Base-by-base conservation (phyloP, 2,329 filamentous ascomycete genomes). In the Torrubiella hemipterigena region DNA sequence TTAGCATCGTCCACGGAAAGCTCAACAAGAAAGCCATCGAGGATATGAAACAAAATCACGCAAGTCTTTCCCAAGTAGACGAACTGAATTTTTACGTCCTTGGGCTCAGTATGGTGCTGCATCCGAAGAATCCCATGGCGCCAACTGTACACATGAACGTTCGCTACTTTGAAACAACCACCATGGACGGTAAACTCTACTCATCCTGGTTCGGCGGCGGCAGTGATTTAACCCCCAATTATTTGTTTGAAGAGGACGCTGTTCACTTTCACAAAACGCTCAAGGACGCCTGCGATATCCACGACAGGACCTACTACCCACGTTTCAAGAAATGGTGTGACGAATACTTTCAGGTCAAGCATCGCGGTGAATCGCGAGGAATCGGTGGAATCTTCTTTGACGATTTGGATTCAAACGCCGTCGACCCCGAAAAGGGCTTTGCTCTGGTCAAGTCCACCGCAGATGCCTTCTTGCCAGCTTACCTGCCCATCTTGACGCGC, bases 161-260 rank as follows among this genome's bases (percentile, higher is more conserved):
- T 66, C 77, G 91, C 35, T 98, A 98, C 61, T 98, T 98, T 51
- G 91, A 98, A 64, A 98, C 91, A 2, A 81, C 83, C 38, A 81
- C 89, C 46, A 72, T 81, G 7, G 80, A 89, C 45, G 85, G 82
- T 26, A 81, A 68, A 42, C 78, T 68, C 31, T 85, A 89, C 41
- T 81, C 86, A 7, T 98, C 89, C 89, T 98, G 91, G 91, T 98
- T 94, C 48, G 91, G 91, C 41, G 91, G 91, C 30, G 91, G 91
- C 34, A 87, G 84, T 31, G 91, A 98, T 56, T 60, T 98, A 43
- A 98, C 91, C 10, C 91, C 91, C 0, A 77, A 72, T 23, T 98
- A 96, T 53, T 73, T 98, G 19, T 96, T 94, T 58, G 89, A 95
- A 45, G 91, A 98, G 55, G 91, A 98, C 54, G 89, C 84, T 22